Percentiles rank a stretch among this genome's conserved stretches.
phyloP scores from a whole-genome alignment of 2,329 filamentous ascomycete genomes.

The Fusarium sp. region DNA sequence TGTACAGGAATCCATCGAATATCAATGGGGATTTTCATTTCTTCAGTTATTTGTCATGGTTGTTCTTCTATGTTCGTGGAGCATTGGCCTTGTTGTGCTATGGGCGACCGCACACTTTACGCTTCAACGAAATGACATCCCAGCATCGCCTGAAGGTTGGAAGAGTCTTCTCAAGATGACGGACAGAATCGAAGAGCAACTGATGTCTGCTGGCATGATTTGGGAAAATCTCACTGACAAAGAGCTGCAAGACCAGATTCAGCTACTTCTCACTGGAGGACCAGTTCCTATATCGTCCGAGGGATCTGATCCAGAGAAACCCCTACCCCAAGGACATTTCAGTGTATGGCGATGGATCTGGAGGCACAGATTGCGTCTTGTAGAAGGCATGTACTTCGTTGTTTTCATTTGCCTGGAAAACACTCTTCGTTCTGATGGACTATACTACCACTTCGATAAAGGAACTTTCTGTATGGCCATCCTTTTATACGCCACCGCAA shows the following conservation, averaged over 20 bases:
- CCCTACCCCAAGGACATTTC: background rate
- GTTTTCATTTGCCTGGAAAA: background rate
- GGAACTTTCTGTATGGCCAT: background rate
- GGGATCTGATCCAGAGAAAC: background rate
- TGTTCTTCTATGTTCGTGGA: background rate
- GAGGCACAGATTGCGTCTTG: background rate
- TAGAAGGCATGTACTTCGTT: rapidly evolving
- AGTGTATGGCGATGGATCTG: background rate
- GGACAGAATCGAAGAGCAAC: background rate
- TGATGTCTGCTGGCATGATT: background rate
- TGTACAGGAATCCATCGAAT: background rate
- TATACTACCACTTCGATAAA: background rate
- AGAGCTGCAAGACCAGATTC: background rate
- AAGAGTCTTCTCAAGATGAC: background rate
- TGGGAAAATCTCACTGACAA: background rate
- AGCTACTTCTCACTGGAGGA: background rate
- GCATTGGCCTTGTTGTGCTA: background rate
- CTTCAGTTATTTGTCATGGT: background rate
- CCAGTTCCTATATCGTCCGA: too few species aligned
- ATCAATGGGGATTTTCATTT: conserved; percentile 19
- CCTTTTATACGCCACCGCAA: background rate
- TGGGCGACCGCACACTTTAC: background rate
- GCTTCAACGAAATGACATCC: background rate
- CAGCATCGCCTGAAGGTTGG: background rate
- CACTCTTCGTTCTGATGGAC: background rate